Evolutionary conservation across 208 protist genomes (phyloP), one percentile per base, ranked within the genome.

Genomic region (Angomonas desouzai): DNA sequence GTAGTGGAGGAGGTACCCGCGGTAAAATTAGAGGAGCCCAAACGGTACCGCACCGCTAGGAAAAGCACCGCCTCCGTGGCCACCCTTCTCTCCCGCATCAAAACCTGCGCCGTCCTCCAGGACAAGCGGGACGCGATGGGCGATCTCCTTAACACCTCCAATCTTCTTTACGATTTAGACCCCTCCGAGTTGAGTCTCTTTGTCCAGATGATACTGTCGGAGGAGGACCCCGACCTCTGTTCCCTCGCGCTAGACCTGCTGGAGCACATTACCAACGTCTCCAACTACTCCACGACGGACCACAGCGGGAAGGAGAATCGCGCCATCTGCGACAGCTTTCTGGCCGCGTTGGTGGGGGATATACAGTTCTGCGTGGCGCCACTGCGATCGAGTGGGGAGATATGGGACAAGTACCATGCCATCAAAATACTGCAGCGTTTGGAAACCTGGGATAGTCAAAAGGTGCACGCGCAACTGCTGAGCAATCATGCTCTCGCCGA

Each of bases 31-130:
- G 9, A 13, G 9, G 55, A 45, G 23, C 6, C 18, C 1, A 63
- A 47, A 23, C 38, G 55, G 20, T 49, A 33, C 23, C 13, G n/a
- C 1, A 28, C 45, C 9, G 33, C 27, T 3, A 51, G 27, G 60
- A 61, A 7, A 0, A 59, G 27, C 11, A 33, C 62, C 13, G 68
- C 74, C 6, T 68, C 76, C 1, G 77, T 80, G 13, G 72, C 69
- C 16, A 92, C 80, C 47, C 68, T 94, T 3, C 68, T 94, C n/a
- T 56, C 87, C 11, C 88, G 88, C 27, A 64, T 91, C 22, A 64
- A 90, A 33, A 83, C 81, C 1, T 94, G 88, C 70, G 81, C 73
- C 22, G 77, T 94, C n/a, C 68, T 77, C 27, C 88, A 94, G 64
- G 88, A 94, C 68, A 69, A 83, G 25, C 84, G 88, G 47, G 85